phyloP scores from a whole-genome alignment of 2,329 filamentous ascomycete genomes.

The Fusarium sp. region DNA sequence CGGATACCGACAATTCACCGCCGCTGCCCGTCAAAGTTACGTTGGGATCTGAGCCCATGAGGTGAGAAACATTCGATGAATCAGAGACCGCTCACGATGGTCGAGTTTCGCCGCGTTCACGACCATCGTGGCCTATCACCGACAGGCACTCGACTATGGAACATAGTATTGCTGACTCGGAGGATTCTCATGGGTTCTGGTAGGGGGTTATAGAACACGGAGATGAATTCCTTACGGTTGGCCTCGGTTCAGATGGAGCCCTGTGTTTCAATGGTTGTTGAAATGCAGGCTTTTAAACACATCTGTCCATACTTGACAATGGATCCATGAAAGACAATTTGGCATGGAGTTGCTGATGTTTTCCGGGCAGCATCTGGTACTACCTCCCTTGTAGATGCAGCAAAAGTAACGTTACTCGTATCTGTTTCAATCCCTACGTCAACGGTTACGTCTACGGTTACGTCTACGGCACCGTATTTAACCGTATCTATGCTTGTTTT shows the following conservation, averaged over 20 bases:
- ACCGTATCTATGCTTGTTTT: not conserved
- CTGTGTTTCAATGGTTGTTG: not conserved
- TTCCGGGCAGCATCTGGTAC: not conserved
- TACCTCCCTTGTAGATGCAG: not conserved
- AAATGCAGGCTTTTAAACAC: not conserved
- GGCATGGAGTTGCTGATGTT: not conserved
- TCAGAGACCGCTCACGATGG: not conserved
- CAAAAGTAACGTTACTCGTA: not conserved
- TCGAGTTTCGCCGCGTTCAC: not conserved
- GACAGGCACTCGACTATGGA: not conserved
- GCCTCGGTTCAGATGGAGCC: not conserved
- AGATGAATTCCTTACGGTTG: not conserved
- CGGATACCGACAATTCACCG: slow-evolving; percentile 4
- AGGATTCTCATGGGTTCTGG: not conserved
- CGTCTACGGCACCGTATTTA: not conserved
- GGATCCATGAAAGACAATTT: not conserved
- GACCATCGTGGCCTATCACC: not conserved
- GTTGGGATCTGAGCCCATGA: slow-evolving; percentile 5
- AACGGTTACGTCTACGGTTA: not conserved
- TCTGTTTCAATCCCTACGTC: not conserved
- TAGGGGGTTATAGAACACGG: not conserved
- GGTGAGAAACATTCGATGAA: slow-evolving; percentile 12
- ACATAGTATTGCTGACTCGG: not conserved
- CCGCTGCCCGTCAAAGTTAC: slow-evolving; percentile 11
- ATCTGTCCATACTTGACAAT: not conserved